Evolutionary conservation across 2,329 filamentous ascomycete species (phyloP).

Genomic region (Fusarium odoratissimum): DNA sequence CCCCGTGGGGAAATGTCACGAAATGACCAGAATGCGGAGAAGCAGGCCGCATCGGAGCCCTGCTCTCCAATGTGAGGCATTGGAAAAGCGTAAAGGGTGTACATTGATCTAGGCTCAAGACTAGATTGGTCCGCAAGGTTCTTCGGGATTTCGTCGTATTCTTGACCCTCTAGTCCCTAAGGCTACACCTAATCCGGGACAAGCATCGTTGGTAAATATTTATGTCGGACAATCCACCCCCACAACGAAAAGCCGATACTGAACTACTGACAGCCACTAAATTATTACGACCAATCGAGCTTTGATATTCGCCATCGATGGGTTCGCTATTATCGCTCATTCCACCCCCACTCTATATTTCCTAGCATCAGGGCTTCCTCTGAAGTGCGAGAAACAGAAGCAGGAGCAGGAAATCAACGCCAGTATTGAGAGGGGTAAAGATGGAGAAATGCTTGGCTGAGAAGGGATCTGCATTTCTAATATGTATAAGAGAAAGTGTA

Average conservation of each 20-base stretch:
- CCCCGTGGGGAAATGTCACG: neutral
- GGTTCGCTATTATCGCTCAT: rapidly evolving
- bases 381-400: neutral
- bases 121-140: neutral
- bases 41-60: too few species aligned
- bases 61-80: neutral
- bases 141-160: neutral
- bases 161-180: neutral
- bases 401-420: rapidly evolving
- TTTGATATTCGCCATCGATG: neutral
- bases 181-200: neutral
- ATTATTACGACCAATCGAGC: rapidly evolving
- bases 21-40: neutral
- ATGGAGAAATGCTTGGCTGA: rapidly evolving
- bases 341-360: neutral
- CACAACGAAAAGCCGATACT: neutral
- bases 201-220: neutral
- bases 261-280: neutral
- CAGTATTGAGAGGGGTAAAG: rapidly evolving
- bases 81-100: neutral
- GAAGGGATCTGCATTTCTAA: neutral
- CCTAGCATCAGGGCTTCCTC: rapidly evolving
- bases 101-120: neutral
- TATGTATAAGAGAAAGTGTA: neutral
- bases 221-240: neutral